Percentiles rank a stretch among this genome's conserved stretches.
phyloP scores from a whole-genome alignment of 2,329 filamentous ascomycete species.

The Hypoxylon sp. region DNA sequence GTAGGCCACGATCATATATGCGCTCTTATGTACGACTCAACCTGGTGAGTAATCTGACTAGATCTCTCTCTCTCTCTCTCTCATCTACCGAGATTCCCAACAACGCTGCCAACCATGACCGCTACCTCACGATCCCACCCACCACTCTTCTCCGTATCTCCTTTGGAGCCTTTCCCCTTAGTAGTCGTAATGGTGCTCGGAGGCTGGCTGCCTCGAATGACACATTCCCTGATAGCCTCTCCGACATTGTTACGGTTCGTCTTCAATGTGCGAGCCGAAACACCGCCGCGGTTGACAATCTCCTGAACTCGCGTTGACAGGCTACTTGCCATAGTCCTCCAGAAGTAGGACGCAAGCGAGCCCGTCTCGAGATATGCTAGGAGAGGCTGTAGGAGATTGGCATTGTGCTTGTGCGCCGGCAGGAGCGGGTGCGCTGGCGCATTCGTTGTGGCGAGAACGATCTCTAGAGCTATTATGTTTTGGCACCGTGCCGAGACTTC shows the following conservation, averaged over 20 bases:
- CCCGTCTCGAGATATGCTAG: slow-evolving; percentile 87
- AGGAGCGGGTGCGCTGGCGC: slow-evolving; percentile 79
- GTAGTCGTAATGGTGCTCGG: slow-evolving; percentile 68
- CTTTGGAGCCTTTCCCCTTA: slow-evolving; percentile 60
- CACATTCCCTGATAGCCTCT: slow-evolving; percentile 85
- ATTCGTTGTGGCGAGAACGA: slow-evolving; percentile 78
- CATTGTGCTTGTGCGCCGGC: slow-evolving; percentile 52
- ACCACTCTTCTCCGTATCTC: slow-evolving; percentile 62
- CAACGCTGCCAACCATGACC: slow-evolving; percentile 91
- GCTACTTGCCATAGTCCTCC: slow-evolving; percentile 86
- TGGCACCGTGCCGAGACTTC: slow-evolving; percentile 90
- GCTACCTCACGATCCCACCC: slow-evolving; percentile 92
- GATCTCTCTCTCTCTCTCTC: neutral
- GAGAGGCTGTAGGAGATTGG: slow-evolving; percentile 78
- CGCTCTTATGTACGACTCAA: neutral
- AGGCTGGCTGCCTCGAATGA: slow-evolving; percentile 80
- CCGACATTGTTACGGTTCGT: slow-evolving; percentile 81
- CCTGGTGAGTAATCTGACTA: neutral
- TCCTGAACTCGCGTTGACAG: slow-evolving; percentile 86
- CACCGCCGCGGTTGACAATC: slow-evolving; percentile 85
- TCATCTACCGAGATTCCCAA: slow-evolving; percentile 69
- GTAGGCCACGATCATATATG: neutral
- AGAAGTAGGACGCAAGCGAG: slow-evolving; percentile 91
- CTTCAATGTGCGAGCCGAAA: slow-evolving; percentile 84
- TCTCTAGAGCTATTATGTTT: slow-evolving; percentile 89